Evolutionary conservation across 2,329 filamentous ascomycete genomes (phyloP).

Genomic region (Clarireedia hainanense): DNA sequence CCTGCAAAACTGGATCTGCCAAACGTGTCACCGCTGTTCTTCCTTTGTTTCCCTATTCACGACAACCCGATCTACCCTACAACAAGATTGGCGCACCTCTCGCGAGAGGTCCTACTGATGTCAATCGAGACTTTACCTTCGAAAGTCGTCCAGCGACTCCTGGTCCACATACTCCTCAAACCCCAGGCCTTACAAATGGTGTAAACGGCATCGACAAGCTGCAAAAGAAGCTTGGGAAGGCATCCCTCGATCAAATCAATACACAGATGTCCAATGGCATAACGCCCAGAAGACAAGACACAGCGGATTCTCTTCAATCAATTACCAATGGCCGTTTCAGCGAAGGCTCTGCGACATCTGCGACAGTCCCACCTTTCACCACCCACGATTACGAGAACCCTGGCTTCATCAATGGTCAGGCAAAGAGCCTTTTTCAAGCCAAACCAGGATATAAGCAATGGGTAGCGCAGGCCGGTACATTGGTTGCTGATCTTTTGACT

Average conservation of each 20-base stretch:
- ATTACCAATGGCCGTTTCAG: conserved; percentile 21
- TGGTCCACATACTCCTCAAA: conserved; percentile 61
- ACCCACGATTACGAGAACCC: conserved; percentile 59
- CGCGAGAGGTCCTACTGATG: conserved; percentile 52
- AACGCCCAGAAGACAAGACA: conserved; percentile 29
- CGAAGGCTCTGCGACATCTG: conserved; percentile 20
- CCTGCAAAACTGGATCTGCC: conserved; percentile 90
- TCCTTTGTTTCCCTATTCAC: conserved; percentile 91
- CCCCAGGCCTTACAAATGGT: conserved; percentile 43
- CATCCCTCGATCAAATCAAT: conserved; percentile 52
- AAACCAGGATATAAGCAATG: conserved; percentile 96
- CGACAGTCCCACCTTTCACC: conserved; percentile 35
- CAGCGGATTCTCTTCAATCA: conserved; percentile 34
- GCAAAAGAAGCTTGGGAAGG: conserved; percentile 64
- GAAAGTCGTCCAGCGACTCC: conserved; percentile 89
- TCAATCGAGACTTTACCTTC: conserved; percentile 67
- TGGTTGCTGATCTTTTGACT: conserved; percentile 88
- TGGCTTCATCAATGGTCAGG: conserved; percentile 39
- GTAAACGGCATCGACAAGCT: conserved; percentile 60
- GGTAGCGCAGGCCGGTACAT: conserved; percentile 93
- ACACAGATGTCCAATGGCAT: conserved; percentile 29
- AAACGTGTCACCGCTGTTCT: conserved; percentile 89
- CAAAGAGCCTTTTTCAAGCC: conserved; percentile 58
- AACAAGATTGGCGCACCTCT: conserved; percentile 91
- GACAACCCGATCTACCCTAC: conserved; percentile 94